Base-by-base conservation (phyloP, 1,284 basidiomycete genomes). In the Inonotus hispidus region DNA sequence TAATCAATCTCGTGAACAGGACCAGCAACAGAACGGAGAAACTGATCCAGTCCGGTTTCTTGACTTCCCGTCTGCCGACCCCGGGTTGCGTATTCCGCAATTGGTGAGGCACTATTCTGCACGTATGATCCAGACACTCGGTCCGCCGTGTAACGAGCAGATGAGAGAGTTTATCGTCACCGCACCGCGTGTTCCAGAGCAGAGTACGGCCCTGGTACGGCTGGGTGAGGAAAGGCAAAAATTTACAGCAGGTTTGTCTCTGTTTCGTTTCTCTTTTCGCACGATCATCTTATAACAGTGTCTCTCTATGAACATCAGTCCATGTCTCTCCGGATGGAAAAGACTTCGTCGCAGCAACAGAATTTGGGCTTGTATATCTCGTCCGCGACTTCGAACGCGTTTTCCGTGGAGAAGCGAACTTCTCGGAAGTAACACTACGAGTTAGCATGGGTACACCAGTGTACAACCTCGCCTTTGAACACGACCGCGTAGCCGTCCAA, bases 281-380 rank as follows among this genome's bases (percentile, higher is more conserved):
- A 16, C 43, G 14, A 21, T 46, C 14, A 46, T 23, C 19, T 25
- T 21, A 49, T 19, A 13, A 27, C 56, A 16, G 45, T 68, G 3
- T 47, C 29, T 11, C n/a, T n/a, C n/a, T n/a, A n/a, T n/a, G n/a
- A n/a, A n/a, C n/a, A 38, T 39, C 59, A 88, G 87, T 79, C 1
- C 86, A 88, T 65, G 78, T 87, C 6, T 87, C 85, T 0, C 68
- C 75, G 1, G 80, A 79, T 53, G 85, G 86, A 8, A 72, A 73
- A 16, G 80, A 87, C 68, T 68, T 90, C 43, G 82, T 75, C 1
- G 73, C 74, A 1, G 72, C 87, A 50, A 69, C 80, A 19, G 66
- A 67, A 7, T 74, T 74, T 32, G 78, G 77, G 2, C 69, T 75
- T 23, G 64, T 87, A 0, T 56, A 88, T 27, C 66, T 88, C 27